Evolutionary conservation across 2,329 filamentous ascomycete species (phyloP), one percentile per base, ranked within the genome.

Genomic region (Aureobasidium sp.): DNA sequence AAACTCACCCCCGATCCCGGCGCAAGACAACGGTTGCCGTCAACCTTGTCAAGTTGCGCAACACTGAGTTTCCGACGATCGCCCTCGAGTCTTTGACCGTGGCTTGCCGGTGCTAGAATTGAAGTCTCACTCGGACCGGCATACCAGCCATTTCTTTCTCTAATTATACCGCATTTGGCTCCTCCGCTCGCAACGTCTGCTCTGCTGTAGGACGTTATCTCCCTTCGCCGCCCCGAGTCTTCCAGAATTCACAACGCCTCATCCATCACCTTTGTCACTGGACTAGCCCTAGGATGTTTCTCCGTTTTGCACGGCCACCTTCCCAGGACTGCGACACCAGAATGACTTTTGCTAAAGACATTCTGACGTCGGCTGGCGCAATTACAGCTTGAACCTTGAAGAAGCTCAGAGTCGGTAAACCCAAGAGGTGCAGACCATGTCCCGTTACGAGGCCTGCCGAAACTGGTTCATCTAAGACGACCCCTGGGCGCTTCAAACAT

Each of bases 1-100:
- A n/a, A 58, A 48, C 39, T 16, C 39, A 13, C 9, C 54, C n/a
- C 42, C 54, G 41, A 58, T 25, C 21, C 10, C 21, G 54, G 54
- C 54, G 42, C 42, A 48, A 25, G 3, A 11, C 13, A 58, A 58
- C 54, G 54, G 54, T 42, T 21, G 54, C 54, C 54, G 54, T 39
- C 42, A 58, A 58, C 54, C 54, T 58, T 58, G 42, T 45, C 16
- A 27, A 21, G 42, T 58, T 48, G 54, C 54, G 42, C 34, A 48
- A 36, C 53, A 45, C 21, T 21, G 21, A 21, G 21, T 21, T 21
- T 21, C 21, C 21, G 1, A 21, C 21, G 21, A 21, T 21, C 21
- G 21, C 21, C 21, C 21, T 21, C 21, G 21, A 21, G 21, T 21
- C 21, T 21, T 21, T 21, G 21, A 21, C 21, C 21, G 21, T 21